Base-by-base conservation (phyloP, 805 yeast species). In the Metschnikowia baotianmanensis region DNA sequence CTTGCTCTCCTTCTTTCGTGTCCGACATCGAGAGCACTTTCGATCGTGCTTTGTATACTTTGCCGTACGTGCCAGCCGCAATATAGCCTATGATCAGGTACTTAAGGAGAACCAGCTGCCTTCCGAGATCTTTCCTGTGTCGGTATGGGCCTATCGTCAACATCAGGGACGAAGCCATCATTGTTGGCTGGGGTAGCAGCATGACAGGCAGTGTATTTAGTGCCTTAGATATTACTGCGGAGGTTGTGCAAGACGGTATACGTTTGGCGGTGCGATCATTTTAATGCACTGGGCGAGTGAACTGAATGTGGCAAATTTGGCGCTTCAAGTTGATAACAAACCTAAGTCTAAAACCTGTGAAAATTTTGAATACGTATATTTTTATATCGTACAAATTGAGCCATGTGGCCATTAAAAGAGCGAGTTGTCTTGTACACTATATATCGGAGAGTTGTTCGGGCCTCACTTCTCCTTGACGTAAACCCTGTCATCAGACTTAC, bases 21-120 rank as follows among this genome's bases (percentile, higher is more conserved):
- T 43, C 48, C 2, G 39, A 19, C 25, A 36, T 38, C 10, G 35
- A 23, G 15, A 25, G 36, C 12, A 42, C 31, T 51, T 62, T 59
- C 7, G 81, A 72, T 46, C 77, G 76, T 6, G 97, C 98, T 59
- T 93, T 91, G 68, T 89, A 93, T 17, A 88, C 96, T 43, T 88
- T 78, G 43, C 99, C 99, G 62, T 93, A 93, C 0, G 99, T 93
- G 28, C 99, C 99, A 0, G 99, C 96, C 1, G 99, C 99, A 43
- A 93, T 93, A 62, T 93, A 93, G 0, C 99, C 99, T 13, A 89
- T 65, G 45, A 93, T 83, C 47, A 84, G 90, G 63, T 90, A 93
- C 52, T 83, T 84, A 38, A 83, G 82, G n/a, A 88, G 65, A 3
- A 93, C 96, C 2, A 86, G 80, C 22, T 78, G 72, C 38, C 96